Base-by-base conservation (phyloP, 768 basidiomycete genomes). In the Hydnomerulius pinastri region DNA sequence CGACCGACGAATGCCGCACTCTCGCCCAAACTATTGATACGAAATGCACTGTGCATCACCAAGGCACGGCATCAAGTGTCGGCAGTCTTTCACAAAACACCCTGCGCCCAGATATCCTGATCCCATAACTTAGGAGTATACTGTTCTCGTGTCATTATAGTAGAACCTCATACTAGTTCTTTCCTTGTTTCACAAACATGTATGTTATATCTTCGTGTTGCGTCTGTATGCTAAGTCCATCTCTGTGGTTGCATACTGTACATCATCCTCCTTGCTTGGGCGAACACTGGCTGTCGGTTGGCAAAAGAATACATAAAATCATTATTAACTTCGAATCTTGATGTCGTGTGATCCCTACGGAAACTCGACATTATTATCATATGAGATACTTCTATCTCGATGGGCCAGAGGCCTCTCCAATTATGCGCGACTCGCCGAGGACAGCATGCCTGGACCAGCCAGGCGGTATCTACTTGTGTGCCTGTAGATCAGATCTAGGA, bases 81-180 rank as follows among this genome's bases (percentile, higher is more conserved):
- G n/a, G n/a, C n/a, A n/a, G n/a, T n/a, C n/a, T n/a, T n/a, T n/a
- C n/a, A 24, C 35, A 30, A 27, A 40, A 28, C 44, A 32, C 30
- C 30, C 50, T 53, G 43, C 49, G 41, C 42, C 43, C 39, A 51
- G 61, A 66, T 66, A 64, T 65, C 62, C 42, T 52, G 21, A 7
- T 35, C 2, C 18, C 4, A 17, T 2, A 50, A 25, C 48, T 46
- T 50, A 53, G 51, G 58, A 36, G 42, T 52, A 15, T 39, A 3
- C 44, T 62, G 50, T 48, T 62, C 51, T 51, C 1, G 43, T 28
- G 29, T 38, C 7, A n/a, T n/a, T 12, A 33, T 33, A n/a, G 13
- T 33, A 12, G 13, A 12, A 32, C 11, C 15, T 10, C 30, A 32
- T 32, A 32, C 30, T 3, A 5, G 30, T 49, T 25, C 7, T 36